Percentiles rank a stretch among this genome's conserved stretches.
Evolutionary conservation across 1,284 basidiomycete species (phyloP).

Genomic region (Puccinia triticina): DNA sequence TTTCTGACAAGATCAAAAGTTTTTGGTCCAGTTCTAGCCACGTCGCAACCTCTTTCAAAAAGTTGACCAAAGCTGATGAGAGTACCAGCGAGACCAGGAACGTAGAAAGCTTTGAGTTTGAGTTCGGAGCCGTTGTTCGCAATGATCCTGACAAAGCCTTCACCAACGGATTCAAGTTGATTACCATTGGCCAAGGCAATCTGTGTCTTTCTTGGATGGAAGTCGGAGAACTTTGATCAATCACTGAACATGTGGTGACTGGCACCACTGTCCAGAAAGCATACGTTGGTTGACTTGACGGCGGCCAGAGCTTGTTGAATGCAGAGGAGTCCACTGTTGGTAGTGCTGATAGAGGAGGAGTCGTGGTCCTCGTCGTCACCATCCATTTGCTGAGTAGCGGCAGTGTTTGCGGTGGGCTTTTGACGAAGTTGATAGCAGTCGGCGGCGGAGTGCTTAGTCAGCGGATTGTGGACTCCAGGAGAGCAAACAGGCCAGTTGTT

Average conservation of each 20-base stretch:
- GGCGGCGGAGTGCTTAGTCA: neutral
- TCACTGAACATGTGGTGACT: neutral
- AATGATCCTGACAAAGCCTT: neutral
- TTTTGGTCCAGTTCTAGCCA: neutral
- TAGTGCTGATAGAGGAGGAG: neutral
- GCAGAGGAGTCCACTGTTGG: neutral
- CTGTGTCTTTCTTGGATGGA: neutral
- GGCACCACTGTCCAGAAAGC: neutral
- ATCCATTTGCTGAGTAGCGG: neutral
- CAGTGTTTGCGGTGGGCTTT: neutral
- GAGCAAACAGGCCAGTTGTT: neutral
- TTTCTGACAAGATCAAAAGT: too few relatives aligned
- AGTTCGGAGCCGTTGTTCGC: neutral
- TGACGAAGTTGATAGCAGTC: neutral
- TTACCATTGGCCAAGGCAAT: neutral
- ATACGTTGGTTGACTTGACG: neutral
- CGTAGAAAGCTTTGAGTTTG: neutral
- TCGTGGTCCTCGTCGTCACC: neutral
- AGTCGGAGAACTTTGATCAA: neutral
- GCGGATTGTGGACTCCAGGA: neutral
- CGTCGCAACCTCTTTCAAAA: neutral
- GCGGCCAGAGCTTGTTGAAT: neutral
- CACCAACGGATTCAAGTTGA: neutral
- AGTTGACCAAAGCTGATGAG: neutral
- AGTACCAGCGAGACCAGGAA: neutral